phyloP scores from a whole-genome alignment of 2,329 filamentous ascomycete genomes.

The Aspergillus fumigatus region DNA sequence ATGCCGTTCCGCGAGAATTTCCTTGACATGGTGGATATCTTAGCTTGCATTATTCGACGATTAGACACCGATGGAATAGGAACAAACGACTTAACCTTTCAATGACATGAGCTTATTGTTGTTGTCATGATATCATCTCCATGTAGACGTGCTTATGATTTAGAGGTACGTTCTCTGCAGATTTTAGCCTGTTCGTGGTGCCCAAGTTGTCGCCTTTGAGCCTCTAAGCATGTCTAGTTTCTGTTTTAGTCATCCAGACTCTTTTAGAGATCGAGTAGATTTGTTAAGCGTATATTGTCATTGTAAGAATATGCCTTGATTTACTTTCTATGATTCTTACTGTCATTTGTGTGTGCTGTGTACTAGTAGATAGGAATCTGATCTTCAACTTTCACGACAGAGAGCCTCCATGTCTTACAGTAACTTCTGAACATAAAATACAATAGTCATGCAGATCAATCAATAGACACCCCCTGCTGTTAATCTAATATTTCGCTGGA shows the following conservation, averaged over 20 bases:
- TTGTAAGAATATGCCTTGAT: too few relatives aligned
- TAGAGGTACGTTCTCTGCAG: neutral
- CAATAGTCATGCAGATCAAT: constrained; percentile 13
- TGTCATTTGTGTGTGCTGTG: neutral
- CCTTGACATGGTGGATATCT: neutral
- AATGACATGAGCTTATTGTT: neutral
- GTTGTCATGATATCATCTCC: neutral
- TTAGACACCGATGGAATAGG: neutral
- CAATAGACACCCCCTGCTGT: constrained; percentile 8
- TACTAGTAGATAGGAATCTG: neutral
- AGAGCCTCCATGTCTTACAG: neutral
- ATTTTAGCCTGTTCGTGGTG: neutral
- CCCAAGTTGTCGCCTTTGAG: too few relatives aligned
- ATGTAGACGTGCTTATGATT: neutral
- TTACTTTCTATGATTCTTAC: too few relatives aligned
- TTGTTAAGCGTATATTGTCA: neutral
- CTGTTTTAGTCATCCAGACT: neutral
- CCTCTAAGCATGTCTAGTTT: neutral
- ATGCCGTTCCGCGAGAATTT: neutral
- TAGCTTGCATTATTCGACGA: neutral
- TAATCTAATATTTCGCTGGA: constrained; percentile 7
- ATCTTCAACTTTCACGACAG: too few relatives aligned
- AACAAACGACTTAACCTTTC: neutral
- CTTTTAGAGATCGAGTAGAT: neutral
- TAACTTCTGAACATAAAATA: neutral